These are phyloP conservation scores for Epithemia pelagica DNA, from an alignment of 108 stramenopile genomes.

Conservation along the genomic window DNA sequence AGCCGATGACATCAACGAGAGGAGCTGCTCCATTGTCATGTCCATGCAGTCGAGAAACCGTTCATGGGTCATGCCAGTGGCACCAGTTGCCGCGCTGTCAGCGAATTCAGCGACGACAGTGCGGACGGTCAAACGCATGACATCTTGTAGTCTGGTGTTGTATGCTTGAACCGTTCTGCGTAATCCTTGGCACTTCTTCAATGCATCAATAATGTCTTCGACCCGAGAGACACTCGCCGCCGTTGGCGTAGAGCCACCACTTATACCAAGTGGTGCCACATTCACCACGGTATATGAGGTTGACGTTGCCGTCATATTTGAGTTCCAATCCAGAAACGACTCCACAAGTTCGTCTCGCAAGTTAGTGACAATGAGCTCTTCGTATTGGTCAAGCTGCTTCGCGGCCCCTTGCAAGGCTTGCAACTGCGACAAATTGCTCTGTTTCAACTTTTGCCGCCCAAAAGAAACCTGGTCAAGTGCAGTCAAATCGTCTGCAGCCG, in stretches of 20 bases:
- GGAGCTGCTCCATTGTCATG: slow-evolving; percentile 79
- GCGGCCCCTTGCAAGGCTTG: slow-evolving; percentile 49
- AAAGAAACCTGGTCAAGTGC: slow-evolving; percentile 71
- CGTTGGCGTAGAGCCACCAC: background rate
- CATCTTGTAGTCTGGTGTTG: slow-evolving; percentile 54
- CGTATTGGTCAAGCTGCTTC: slow-evolving; percentile 72
- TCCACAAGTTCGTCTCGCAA: slow-evolving; percentile 76
- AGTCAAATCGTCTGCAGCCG: slow-evolving; percentile 61
- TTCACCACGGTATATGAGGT: background rate
- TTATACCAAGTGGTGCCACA: background rate
- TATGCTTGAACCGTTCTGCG: slow-evolving; percentile 38
- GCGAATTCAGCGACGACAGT: slow-evolving; percentile 87
- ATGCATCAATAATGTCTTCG: slow-evolving; percentile 42
- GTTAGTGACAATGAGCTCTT: slow-evolving; percentile 69
- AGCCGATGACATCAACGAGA: slow-evolving; percentile 44
- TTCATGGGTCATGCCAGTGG: slow-evolving; percentile 67
- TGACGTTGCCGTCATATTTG: slow-evolving; percentile 12
- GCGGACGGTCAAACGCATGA: slow-evolving; percentile 78
- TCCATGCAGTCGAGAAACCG: slow-evolving; percentile 80
- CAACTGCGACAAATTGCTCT: slow-evolving; percentile 38
- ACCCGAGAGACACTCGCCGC: slow-evolving; percentile 15
- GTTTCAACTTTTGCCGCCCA: slow-evolving; percentile 45
- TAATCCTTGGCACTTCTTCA: slow-evolving; percentile 40
- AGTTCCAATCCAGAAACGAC: slow-evolving; percentile 71
- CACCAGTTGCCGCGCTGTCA: slow-evolving; percentile 30